Conservation (phyloP, 2,329 filamentous ascomycete genomes). For the Stachybotrys chlorohalonatus region DNA sequence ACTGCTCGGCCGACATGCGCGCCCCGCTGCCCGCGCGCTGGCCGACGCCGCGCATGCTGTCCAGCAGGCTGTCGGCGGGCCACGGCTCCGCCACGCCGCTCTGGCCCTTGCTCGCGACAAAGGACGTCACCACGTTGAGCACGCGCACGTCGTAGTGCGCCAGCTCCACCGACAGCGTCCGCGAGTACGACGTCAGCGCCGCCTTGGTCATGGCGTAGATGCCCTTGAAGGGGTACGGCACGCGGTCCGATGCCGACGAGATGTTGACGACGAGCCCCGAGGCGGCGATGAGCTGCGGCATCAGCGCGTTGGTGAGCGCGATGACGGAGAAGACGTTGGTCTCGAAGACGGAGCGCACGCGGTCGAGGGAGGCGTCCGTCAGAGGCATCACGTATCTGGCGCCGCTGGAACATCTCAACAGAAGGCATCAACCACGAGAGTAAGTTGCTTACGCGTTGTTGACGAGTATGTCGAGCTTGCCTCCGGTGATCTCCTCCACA, state of each 20-base stretch:
- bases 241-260: conserved; percentile 20
- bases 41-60: conserved; percentile 4
- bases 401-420: conserved; percentile 1
- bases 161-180: conserved; percentile 29
- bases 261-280: conserved; percentile 27
- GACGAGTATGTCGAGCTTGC: conserved; percentile 31
- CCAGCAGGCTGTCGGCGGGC: conserved; percentile 4
- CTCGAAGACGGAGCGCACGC: conserved; percentile 16
- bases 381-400: conserved; percentile 6
- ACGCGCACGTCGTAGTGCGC: conserved; percentile 15
- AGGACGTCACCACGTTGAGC: conserved; percentile 6
- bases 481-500: conserved; percentile 23
- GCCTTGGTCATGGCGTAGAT: conserved; percentile 33
- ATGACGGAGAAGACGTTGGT: conserved; percentile 27
- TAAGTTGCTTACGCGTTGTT: conserved; percentile 22
- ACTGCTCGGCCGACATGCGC: conserved; percentile 5
- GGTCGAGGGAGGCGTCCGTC: conserved; percentile 3
- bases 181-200: conserved; percentile 24
- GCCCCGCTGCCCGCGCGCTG: conserved; percentile 4
- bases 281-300: conserved; percentile 21
- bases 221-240: conserved; percentile 17
- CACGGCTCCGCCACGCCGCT: conserved; percentile 3
- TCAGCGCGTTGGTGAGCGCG: conserved; percentile 25
- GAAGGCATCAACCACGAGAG: not conserved
- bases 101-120: conserved; percentile 4